phyloP scores from a whole-genome alignment of 2,329 filamentous ascomycete genomes.

The Bisporella sp. region DNA sequence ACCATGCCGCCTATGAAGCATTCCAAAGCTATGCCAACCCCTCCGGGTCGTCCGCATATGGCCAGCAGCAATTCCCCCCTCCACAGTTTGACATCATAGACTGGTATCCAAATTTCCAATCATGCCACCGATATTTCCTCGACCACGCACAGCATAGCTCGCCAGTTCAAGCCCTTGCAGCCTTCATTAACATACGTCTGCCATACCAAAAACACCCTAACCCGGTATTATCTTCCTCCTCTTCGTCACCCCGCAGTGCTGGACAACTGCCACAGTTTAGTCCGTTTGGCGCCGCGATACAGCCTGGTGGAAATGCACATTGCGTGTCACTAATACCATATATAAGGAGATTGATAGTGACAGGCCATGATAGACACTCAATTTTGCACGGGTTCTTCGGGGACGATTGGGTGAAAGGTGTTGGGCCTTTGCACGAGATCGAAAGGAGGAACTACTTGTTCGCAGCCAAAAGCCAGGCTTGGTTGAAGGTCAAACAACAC shows the following conservation, averaged over 20 bases:
- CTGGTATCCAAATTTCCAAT: background rate
- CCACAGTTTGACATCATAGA: background rate
- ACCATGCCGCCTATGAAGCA: too few relatives aligned
- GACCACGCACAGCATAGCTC: background rate
- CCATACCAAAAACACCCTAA: background rate
- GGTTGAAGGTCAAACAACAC: constrained; percentile 80
- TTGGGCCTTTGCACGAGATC: constrained; percentile 77
- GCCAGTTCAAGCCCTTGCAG: background rate
- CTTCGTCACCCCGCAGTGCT: background rate
- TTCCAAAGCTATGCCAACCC: too few relatives aligned
- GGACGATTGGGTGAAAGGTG: constrained; percentile 78
- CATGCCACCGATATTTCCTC: background rate
- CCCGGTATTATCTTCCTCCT: background rate
- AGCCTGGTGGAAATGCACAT: constrained; percentile 7
- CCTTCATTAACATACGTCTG: background rate
- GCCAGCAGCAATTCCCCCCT: background rate
- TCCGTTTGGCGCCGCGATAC: background rate
- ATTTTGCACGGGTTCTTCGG: constrained; percentile 96
- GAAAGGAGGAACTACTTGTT: constrained; percentile 94
- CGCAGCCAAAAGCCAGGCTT: constrained; percentile 85
- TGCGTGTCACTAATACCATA: constrained; percentile 74
- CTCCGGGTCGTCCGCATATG: too few relatives aligned
- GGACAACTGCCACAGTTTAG: too few relatives aligned
- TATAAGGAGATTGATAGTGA: constrained; percentile 81
- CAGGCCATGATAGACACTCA: constrained; percentile 78